Conservation (phyloP, 2,329 filamentous ascomycete genomes). For the Lachnellula cervina region DNA sequence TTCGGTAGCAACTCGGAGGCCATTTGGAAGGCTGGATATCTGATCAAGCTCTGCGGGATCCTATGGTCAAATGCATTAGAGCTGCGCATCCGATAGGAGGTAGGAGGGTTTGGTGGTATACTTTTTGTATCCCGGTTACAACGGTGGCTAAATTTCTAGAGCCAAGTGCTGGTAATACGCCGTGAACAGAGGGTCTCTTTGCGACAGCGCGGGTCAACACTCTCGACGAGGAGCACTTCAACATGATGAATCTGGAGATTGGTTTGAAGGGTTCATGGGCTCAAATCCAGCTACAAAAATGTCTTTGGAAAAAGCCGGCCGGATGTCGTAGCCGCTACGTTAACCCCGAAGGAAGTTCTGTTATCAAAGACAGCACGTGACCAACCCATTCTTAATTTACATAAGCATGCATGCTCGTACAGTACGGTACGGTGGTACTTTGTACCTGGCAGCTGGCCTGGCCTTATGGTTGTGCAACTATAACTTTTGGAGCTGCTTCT, state of each 20-base stretch:
- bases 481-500: too few relatives aligned
- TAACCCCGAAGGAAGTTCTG: too few relatives aligned
- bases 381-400: too few relatives aligned
- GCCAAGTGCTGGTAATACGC: constrained; percentile 21
- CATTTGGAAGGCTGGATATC: constrained; percentile 86
- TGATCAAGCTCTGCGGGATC: constrained; percentile 84
- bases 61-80: constrained; percentile 36
- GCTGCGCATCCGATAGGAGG: background rate
- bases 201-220: constrained; percentile 19
- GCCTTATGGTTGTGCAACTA: too few relatives aligned
- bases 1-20: constrained; percentile 89
- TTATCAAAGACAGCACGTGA: too few relatives aligned
- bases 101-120: constrained; percentile 5
- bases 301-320: background rate
- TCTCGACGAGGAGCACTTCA: constrained; percentile 26
- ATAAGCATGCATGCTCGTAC: too few relatives aligned
- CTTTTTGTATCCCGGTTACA: constrained; percentile 32
- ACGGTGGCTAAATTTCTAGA: constrained; percentile 30
- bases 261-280: background rate
- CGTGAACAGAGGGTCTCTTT: constrained; percentile 12
- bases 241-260: constrained; percentile 22
- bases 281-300: background rate
- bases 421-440: too few relatives aligned
- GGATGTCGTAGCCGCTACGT: too few relatives aligned
- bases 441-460: too few relatives aligned